These are phyloP conservation scores for Hypoxylon rickii DNA, from an alignment of 495 filamentous ascomycete genomes.

Conservation along the genomic window DNA sequence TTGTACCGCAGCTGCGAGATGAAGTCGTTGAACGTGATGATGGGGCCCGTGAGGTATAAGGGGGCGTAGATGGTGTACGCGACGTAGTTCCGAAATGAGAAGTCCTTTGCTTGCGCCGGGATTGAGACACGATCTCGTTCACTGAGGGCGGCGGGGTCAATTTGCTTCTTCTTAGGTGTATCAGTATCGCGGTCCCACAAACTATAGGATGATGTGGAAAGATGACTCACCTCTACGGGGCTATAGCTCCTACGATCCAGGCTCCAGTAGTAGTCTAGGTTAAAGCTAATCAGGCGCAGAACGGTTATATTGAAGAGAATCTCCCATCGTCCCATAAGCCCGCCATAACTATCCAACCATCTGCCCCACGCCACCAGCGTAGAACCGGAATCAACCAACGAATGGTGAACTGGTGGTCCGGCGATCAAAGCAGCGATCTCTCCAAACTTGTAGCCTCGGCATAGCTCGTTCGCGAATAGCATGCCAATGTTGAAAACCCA, in stretches of 20 bases:
- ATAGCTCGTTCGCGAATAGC: conserved; percentile 89
- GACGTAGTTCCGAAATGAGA: conserved; percentile 79
- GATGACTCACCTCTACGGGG: conserved; percentile 76
- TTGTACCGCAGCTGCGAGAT: conserved; percentile 79
- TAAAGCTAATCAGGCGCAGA: conserved; percentile 91
- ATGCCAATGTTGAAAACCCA: conserved; percentile 92
- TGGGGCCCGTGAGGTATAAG: conserved; percentile 89
- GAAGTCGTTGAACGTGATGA: conserved; percentile 98
- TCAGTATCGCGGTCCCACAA: conserved; percentile 65
- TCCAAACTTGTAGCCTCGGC: conserved; percentile 72
- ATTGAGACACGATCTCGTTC: conserved; percentile 83
- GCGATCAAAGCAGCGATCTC: conserved; percentile 61
- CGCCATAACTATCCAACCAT: conserved; percentile 75
- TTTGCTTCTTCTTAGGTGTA: conserved; percentile 92
- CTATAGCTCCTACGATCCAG: conserved; percentile 65
- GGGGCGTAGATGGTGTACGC: conserved; percentile 90
- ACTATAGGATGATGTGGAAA: no score
- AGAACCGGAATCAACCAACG: conserved; percentile 41
- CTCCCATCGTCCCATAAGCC: conserved; percentile 87
- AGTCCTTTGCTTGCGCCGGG: conserved; percentile 72
- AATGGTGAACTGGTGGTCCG: conserved; percentile 34
- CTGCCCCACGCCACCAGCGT: conserved; percentile 60
- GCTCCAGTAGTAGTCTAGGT: conserved; percentile 96
- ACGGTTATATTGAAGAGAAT: conserved; percentile 97
- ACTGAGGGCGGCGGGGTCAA: conserved; percentile 81